phyloP scores from a whole-genome alignment of 2,329 filamentous ascomycete species.

The Aspergillus quadricinctus region DNA sequence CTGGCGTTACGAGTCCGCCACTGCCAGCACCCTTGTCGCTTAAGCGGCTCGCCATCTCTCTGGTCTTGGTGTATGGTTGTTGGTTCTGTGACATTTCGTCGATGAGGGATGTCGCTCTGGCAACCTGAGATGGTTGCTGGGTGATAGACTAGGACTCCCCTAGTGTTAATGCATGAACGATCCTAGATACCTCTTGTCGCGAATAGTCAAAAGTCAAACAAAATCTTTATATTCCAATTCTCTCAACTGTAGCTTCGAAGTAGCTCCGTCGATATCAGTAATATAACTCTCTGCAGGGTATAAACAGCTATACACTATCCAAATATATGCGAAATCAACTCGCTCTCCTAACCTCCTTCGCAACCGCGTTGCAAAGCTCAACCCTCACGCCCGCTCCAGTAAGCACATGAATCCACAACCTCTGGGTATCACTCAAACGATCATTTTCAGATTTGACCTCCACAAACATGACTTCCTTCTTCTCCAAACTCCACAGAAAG shows the following conservation, averaged over 20 bases:
- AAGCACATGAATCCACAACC: slow-evolving; percentile 94
- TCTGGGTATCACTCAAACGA: slow-evolving; percentile 88
- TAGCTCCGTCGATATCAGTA: not conserved
- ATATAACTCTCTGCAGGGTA: not conserved
- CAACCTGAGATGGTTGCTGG: not conserved
- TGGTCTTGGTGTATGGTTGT: slow-evolving; percentile 1
- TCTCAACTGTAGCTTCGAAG: not conserved
- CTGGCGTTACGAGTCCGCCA: slow-evolving; percentile 99
- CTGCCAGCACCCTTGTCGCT: slow-evolving; percentile 88
- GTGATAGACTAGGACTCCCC: not conserved
- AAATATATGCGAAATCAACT: slow-evolving; percentile 3
- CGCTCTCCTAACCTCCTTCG: slow-evolving; percentile 46
- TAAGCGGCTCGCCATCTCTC: slow-evolving; percentile 47
- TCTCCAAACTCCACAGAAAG: slow-evolving; percentile 70
- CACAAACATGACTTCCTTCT: slow-evolving; percentile 66
- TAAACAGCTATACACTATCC: not conserved
- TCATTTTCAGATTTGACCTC: slow-evolving; percentile 86
- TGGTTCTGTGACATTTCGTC: slow-evolving; percentile 1
- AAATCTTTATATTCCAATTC: not conserved
- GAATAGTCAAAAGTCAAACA: not conserved
- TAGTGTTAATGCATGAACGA: not conserved
- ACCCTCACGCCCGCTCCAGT: slow-evolving; percentile 79
- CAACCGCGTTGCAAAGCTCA: slow-evolving; percentile 68
- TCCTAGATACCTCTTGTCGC: not conserved
- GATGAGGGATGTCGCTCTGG: not conserved